phyloP scores from a whole-genome alignment of 495 filamentous ascomycete species.

The Penicillium simplicissimum region DNA sequence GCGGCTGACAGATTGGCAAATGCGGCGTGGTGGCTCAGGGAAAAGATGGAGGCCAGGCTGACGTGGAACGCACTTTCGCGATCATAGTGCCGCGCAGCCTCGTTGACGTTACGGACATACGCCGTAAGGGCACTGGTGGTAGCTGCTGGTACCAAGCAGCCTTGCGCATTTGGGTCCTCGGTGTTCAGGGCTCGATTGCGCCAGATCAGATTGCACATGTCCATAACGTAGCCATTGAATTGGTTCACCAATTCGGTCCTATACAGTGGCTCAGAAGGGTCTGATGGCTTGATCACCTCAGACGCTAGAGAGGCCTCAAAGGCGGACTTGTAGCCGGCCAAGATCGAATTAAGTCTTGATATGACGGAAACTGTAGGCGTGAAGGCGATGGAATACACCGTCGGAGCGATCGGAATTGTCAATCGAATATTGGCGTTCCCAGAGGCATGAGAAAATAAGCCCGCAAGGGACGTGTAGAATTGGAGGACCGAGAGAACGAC shows the following conservation, averaged over 20 bases:
- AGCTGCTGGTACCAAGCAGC: constrained; percentile 62
- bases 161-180: constrained; percentile 68
- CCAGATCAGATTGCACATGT: constrained; percentile 86
- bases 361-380: constrained; percentile 59
- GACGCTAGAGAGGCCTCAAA: constrained; percentile 67
- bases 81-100: constrained; percentile 35
- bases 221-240: constrained; percentile 89
- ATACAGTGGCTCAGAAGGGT: constrained; percentile 44
- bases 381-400: constrained; percentile 73
- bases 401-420: constrained; percentile 63
- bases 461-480: constrained; percentile 65
- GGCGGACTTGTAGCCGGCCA: constrained; percentile 67
- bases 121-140: constrained; percentile 49
- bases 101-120: constrained; percentile 45
- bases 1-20: constrained; percentile 66
- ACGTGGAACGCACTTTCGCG: constrained; percentile 44
- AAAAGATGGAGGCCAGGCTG: constrained; percentile 60
- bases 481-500: constrained; percentile 52
- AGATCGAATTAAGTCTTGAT: constrained; percentile 70
- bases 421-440: constrained; percentile 57
- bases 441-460: constrained; percentile 55
- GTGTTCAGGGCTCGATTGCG: constrained; percentile 70
- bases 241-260: constrained; percentile 56
- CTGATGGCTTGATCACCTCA: constrained; percentile 29
- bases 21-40: constrained; percentile 66